A percentile compares a stretch with the other conserved stretches of the same genome.
Evolutionary conservation across 2,329 filamentous ascomycete species (phyloP).

Genomic region (Cercospora janseana): DNA sequence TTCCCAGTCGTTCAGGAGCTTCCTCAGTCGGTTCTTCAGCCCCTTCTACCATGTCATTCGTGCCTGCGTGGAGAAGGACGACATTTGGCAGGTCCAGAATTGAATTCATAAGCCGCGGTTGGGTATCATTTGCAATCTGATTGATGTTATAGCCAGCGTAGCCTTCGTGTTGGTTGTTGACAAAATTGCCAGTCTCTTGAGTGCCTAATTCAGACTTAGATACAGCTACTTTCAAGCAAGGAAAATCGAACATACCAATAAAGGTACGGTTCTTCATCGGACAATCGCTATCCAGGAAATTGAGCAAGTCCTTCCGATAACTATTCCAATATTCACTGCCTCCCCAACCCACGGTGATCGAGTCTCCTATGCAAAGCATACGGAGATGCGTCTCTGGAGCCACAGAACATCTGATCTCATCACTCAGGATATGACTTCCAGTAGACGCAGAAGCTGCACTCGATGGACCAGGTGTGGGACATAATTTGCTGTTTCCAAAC

Average conservation of each 20-base stretch:
- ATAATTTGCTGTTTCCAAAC: background rate
- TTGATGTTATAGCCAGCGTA: constrained; percentile 12
- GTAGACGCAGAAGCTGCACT: background rate
- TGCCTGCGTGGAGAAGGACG: constrained; percentile 22
- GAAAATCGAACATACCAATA: background rate
- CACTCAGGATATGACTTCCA: background rate
- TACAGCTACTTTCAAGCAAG: background rate
- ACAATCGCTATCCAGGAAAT: constrained; percentile 11
- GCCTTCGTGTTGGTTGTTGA: constrained; percentile 16
- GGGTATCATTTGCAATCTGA: constrained; percentile 10
- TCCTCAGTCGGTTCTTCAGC: background rate
- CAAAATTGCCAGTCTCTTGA: constrained; percentile 7
- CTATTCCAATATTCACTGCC: constrained; percentile 9
- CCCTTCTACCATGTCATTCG: constrained; percentile 15
- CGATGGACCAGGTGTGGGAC: background rate
- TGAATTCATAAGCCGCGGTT: background rate
- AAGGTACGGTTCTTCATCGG: constrained; percentile 4
- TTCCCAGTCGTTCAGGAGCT: constrained; percentile 15
- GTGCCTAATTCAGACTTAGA: background rate
- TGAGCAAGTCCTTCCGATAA: constrained; percentile 13
- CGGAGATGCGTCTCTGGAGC: constrained; percentile 9
- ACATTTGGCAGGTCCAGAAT: constrained; percentile 16
- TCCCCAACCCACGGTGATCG: constrained; percentile 18
- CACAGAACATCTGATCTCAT: constrained; percentile 9
- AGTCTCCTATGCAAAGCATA: constrained; percentile 14